A percentile compares a stretch with the other conserved stretches of the same genome.
Conservation (phyloP, 169 alveolate species). For the Cytauxzoon felis region DNA sequence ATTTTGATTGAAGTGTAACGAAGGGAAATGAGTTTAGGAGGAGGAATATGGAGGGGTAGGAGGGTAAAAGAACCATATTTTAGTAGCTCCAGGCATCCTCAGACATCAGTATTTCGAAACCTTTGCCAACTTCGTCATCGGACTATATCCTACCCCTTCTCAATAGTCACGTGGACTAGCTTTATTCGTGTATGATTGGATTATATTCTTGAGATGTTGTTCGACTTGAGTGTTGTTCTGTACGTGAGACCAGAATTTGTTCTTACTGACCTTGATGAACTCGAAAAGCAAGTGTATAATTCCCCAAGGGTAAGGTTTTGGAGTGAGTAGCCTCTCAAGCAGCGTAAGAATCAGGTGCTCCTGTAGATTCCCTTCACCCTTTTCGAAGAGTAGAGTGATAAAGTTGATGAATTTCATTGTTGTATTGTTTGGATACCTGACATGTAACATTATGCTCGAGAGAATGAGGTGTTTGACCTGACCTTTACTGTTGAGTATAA, state of each 20-base stretch:
- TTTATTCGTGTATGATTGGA: constrained; percentile 15
- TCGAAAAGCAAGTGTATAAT: constrained; percentile 63
- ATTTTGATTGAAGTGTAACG: too few species aligned
- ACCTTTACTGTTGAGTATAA: constrained; percentile 77
- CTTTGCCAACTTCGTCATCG: too few species aligned
- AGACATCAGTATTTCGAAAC: too few species aligned
- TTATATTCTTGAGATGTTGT: constrained; percentile 47
- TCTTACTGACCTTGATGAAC: constrained; percentile 43
- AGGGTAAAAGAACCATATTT: too few species aligned
- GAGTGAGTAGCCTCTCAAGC: constrained; percentile 85
- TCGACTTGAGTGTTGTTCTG: constrained; percentile 50
- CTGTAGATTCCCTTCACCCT: constrained; percentile 81
- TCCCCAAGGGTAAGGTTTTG: constrained; percentile 97
- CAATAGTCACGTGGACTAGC: too few species aligned
- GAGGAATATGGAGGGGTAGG: too few species aligned
- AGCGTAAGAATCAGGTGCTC: constrained; percentile 87
- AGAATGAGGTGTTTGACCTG: constrained; percentile 84
- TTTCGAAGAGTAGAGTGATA: constrained; percentile 67
- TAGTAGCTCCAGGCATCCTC: too few species aligned
- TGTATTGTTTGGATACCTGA: constrained; percentile 92
- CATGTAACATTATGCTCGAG: constrained; percentile 90
- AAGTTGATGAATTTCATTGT: constrained; percentile 89
- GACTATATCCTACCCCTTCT: too few species aligned
- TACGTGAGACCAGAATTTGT: constrained; percentile 55
- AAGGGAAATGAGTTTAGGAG: too few species aligned